Percentiles rank a stretch among this genome's conserved stretches.
These are phyloP conservation scores for Diaporthe ampelina DNA, from an alignment of 2,329 filamentous ascomycete species.

Conservation along the genomic window DNA sequence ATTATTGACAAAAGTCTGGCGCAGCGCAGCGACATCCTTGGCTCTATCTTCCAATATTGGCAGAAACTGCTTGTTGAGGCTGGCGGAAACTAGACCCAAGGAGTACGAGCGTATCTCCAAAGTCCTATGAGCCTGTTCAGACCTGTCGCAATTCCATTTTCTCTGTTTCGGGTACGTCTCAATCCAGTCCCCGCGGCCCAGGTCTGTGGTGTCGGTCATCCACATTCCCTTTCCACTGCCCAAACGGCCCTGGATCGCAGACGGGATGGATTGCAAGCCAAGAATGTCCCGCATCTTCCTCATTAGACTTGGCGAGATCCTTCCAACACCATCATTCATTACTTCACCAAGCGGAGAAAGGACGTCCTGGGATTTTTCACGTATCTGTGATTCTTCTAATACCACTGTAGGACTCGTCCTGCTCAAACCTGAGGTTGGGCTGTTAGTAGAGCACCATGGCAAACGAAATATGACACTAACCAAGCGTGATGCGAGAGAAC, in stretches of 20 bases:
- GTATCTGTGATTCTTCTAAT: conserved; percentile 63
- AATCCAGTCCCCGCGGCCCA: conserved; percentile 72
- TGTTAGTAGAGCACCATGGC: background rate
- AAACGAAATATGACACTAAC: conserved; percentile 51
- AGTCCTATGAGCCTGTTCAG: conserved; percentile 67
- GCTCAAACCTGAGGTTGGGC: conserved; percentile 60
- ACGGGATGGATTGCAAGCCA: conserved; percentile 67
- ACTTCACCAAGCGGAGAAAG: conserved; percentile 56
- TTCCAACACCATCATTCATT: conserved; percentile 78
- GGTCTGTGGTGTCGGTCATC: conserved; percentile 70
- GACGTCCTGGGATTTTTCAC: conserved; percentile 53
- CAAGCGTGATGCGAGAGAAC: conserved; percentile 70
- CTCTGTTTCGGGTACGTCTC: conserved; percentile 75
- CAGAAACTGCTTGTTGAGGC: conserved; percentile 77
- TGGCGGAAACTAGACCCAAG: conserved; percentile 62
- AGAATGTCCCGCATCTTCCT: conserved; percentile 64
- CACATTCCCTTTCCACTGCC: conserved; percentile 83
- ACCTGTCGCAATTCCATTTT: conserved; percentile 73
- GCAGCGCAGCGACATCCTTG: conserved; percentile 59
- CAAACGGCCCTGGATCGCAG: conserved; percentile 78
- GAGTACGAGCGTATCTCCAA: conserved; percentile 73
- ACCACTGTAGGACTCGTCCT: conserved; percentile 62
- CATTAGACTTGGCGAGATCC: conserved; percentile 74
- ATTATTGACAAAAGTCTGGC: conserved; percentile 61
- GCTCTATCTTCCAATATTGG: conserved; percentile 76